These are phyloP conservation scores for Opeltia flavorubescens DNA, from an alignment of 495 filamentous ascomycete species.

Conservation along the genomic window DNA sequence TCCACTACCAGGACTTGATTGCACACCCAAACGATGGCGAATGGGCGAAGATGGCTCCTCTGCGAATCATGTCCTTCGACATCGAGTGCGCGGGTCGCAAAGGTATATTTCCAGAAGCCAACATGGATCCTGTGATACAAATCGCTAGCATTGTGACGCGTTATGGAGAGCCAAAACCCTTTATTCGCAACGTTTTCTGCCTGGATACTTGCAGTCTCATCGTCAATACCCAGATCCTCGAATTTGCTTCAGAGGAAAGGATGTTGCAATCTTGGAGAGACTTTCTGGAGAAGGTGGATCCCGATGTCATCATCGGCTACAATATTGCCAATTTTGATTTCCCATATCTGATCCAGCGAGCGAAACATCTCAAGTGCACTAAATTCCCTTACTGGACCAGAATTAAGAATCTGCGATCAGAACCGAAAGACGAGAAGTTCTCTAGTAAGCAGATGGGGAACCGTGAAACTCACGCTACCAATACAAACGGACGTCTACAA, in stretches of 20 bases:
- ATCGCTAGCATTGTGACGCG: slow-evolving; percentile 96
- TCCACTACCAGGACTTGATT: slow-evolving; percentile 70
- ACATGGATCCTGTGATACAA: slow-evolving; percentile 89
- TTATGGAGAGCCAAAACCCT: slow-evolving; percentile 91
- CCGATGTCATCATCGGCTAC: slow-evolving; percentile 97
- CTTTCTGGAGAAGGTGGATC: slow-evolving; percentile 83
- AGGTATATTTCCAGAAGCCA: slow-evolving; percentile 88
- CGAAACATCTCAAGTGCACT: slow-evolving; percentile 61
- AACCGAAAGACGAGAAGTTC: slow-evolving; percentile 65
- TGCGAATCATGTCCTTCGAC: slow-evolving; percentile 90
- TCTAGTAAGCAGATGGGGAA: slow-evolving; percentile 99
- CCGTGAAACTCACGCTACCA: slow-evolving; percentile 82
- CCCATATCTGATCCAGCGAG: slow-evolving; percentile 85
- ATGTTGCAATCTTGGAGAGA: slow-evolving; percentile 85
- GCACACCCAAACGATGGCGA: slow-evolving; percentile 83
- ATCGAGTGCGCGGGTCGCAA: slow-evolving; percentile 98
- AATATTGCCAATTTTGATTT: slow-evolving; percentile 99
- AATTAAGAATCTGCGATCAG: slow-evolving; percentile 47
- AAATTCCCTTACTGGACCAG: slow-evolving; percentile 79
- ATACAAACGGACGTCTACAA: slow-evolving; percentile 87
- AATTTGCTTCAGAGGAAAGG: slow-evolving; percentile 61
- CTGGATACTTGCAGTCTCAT: slow-evolving; percentile 82
- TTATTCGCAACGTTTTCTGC: slow-evolving; percentile 92
- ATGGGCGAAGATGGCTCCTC: slow-evolving; percentile 96
- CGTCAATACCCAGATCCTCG: slow-evolving; percentile 84